Conservation (phyloP, 2,329 filamentous ascomycete species). For the Zasmidium citrigriseum region DNA sequence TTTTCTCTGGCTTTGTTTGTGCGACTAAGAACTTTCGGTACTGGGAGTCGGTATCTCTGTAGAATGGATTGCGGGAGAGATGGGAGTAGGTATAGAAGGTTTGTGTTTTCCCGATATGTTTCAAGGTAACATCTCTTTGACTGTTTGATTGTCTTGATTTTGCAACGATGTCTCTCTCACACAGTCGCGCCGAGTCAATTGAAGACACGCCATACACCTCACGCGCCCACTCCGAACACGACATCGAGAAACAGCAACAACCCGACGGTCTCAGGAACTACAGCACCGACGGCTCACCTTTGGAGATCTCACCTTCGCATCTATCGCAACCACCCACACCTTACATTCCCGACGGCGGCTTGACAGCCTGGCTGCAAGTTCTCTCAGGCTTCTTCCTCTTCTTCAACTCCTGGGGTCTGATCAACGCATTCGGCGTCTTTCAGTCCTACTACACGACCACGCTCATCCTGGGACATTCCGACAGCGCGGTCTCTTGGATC, state of each 20-base stretch:
- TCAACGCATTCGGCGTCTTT: slow-evolving; percentile 48
- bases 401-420: slow-evolving; percentile 42
- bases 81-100: neutral
- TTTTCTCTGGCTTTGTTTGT: neutral
- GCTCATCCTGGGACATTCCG: slow-evolving; percentile 3
- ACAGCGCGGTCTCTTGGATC: slow-evolving; percentile 48
- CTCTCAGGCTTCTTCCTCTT: slow-evolving; percentile 47
- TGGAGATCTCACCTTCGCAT: slow-evolving; percentile 24
- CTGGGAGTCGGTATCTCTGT: neutral
- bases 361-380: slow-evolving; percentile 49
- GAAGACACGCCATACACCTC: slow-evolving; percentile 19
- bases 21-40: neutral
- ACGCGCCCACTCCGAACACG: slow-evolving; percentile 14
- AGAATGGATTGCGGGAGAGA: neutral
- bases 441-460: slow-evolving; percentile 46
- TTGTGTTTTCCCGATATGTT: neutral
- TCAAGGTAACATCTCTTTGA: no score
- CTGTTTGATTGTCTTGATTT: neutral
- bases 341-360: slow-evolving; percentile 42
- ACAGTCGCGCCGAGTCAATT: slow-evolving; percentile 6
- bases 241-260: slow-evolving; percentile 17
- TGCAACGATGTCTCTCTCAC: neutral
- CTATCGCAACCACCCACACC: slow-evolving; percentile 21
- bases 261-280: slow-evolving; percentile 3
- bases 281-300: slow-evolving; percentile 20